phyloP scores from a whole-genome alignment of 2,329 filamentous ascomycete species.

The Fusarium euwallaceae region DNA sequence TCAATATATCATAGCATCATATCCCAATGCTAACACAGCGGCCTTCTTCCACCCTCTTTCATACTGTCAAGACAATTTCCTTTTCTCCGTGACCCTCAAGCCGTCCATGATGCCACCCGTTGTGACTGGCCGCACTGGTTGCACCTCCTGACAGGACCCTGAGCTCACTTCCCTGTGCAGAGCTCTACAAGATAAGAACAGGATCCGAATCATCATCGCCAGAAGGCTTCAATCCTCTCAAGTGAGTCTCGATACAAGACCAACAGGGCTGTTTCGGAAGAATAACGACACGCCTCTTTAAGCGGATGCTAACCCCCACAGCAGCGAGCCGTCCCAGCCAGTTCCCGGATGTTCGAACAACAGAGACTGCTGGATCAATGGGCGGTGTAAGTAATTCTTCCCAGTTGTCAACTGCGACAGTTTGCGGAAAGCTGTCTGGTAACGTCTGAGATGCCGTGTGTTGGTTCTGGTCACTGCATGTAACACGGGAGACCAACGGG shows the following conservation, averaged over 20 bases:
- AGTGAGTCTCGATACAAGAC: neutral
- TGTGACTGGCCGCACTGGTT: too few species aligned
- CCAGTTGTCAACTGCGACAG: neutral
- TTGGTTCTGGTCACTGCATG: neutral
- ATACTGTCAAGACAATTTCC: neutral
- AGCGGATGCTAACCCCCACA: neutral
- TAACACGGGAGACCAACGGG: neutral
- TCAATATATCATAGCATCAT: too few species aligned
- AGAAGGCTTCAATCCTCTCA: neutral
- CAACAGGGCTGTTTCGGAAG: neutral
- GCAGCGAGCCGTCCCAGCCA: neutral
- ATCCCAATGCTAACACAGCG: too few species aligned
- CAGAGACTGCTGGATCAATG: neutral
- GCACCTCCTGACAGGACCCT: too few species aligned
- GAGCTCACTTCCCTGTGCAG: neutral
- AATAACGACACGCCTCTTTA: neutral
- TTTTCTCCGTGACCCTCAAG: neutral
- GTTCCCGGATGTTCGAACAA: neutral
- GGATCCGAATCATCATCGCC: neutral
- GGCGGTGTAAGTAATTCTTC: neutral
- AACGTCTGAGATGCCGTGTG: neutral
- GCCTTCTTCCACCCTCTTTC: too few species aligned
- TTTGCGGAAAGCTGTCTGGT: neutral
- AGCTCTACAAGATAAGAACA: neutral
- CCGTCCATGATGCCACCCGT: neutral